phyloP scores from a whole-genome alignment of 2,329 filamentous ascomycete genomes.

The Eutypella sp. region DNA sequence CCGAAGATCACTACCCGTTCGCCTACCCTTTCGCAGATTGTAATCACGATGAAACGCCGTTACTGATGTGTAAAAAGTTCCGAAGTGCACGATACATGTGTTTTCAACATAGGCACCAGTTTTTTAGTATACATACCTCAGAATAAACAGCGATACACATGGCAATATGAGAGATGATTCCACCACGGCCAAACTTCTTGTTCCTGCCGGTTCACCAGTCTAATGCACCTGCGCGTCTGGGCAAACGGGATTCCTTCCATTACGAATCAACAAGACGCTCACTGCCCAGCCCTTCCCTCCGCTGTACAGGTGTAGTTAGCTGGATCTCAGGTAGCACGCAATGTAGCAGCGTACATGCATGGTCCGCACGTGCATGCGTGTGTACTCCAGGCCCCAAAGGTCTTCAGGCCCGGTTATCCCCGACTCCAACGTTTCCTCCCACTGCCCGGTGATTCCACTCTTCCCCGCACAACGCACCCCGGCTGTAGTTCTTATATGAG shows the following conservation, averaged over 20 bases:
- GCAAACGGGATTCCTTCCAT: neutral
- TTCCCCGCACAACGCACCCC: neutral
- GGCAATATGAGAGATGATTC: neutral
- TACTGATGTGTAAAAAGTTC: neutral
- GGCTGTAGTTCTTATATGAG: too few species aligned
- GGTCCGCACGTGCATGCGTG: neutral
- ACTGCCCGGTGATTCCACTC: neutral
- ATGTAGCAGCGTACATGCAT: neutral
- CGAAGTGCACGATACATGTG: neutral
- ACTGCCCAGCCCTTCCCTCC: neutral
- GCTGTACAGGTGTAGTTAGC: neutral
- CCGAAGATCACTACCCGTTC: neutral
- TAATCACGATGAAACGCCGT: constrained; percentile 1
- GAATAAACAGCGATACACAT: neutral
- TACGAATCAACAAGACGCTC: neutral
- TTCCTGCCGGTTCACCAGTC: neutral
- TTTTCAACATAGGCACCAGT: too few species aligned
- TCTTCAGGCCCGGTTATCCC: neutral
- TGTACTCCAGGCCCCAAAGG: neutral
- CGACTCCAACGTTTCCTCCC: neutral
- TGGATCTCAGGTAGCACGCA: neutral
- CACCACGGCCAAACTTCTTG: neutral
- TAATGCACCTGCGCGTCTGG: neutral
- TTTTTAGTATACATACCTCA: neutral
- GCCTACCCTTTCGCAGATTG: neutral